These are phyloP conservation scores for Symmetrospora coprosmae DNA, from an alignment of 768 basidiomycete species.

Conservation along the genomic window DNA sequence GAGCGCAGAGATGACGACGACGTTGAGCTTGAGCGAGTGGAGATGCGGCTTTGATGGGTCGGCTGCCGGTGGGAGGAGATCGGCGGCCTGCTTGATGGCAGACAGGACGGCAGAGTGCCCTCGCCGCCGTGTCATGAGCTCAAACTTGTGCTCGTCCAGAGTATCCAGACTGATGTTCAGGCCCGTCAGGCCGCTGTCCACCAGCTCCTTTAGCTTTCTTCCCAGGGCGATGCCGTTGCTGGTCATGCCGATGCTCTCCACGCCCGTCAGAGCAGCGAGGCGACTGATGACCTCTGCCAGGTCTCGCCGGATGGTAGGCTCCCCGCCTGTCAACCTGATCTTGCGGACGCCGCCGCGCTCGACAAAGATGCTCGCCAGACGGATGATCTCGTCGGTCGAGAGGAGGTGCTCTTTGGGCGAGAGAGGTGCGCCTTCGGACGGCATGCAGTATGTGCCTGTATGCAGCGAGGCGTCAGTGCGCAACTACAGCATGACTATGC, in stretches of 20 bases:
- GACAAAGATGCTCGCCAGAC: slow-evolving; percentile 63
- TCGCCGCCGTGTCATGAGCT: slow-evolving; percentile 64
- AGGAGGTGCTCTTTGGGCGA: slow-evolving; percentile 57
- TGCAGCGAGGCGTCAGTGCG: neutral
- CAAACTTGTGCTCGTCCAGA: slow-evolving; percentile 70
- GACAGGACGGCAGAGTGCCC: slow-evolving; percentile 61
- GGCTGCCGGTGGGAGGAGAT: slow-evolving; percentile 28
- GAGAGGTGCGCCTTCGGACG: slow-evolving; percentile 59
- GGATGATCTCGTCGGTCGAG: slow-evolving; percentile 59
- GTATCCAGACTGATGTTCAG: slow-evolving; percentile 61
- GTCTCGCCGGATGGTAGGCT: slow-evolving; percentile 68
- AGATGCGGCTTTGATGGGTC: neutral
- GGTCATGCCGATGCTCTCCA: slow-evolving; percentile 70
- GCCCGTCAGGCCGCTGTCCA: slow-evolving; percentile 62
- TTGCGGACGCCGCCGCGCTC: slow-evolving; percentile 69
- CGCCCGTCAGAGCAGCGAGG: slow-evolving; percentile 48
- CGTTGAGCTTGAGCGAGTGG: slow-evolving; percentile 55
- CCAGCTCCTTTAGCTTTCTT: slow-evolving; percentile 54
- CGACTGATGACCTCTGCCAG: slow-evolving; percentile 58
- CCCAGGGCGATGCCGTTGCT: slow-evolving; percentile 66
- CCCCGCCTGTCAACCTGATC: slow-evolving; percentile 75
- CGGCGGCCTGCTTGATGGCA: slow-evolving; percentile 51
- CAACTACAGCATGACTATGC: neutral
- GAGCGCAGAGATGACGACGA: slow-evolving; percentile 64
- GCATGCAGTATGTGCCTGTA: slow-evolving; percentile 84